phyloP scores from a whole-genome alignment of 1,284 basidiomycete genomes.

The Pseudozyma tsukubaensis region DNA sequence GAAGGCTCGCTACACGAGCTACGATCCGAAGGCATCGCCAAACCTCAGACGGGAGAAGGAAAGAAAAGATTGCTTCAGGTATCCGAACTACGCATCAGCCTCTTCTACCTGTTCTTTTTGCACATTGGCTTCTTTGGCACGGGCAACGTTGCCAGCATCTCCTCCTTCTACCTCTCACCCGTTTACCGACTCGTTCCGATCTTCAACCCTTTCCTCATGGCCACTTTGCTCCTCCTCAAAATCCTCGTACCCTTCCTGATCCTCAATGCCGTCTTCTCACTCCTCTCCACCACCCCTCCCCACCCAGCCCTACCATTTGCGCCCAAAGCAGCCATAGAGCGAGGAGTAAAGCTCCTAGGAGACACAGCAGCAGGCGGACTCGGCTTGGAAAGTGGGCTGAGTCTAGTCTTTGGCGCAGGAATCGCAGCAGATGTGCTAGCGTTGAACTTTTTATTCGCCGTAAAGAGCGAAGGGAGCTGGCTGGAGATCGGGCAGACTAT shows the following conservation, averaged over 20 bases:
- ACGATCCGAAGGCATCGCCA: background rate
- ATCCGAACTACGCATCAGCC: slow-evolving; percentile 79
- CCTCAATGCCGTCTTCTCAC: slow-evolving; percentile 76
- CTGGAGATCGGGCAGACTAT: slow-evolving; percentile 89
- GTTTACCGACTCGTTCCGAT: slow-evolving; percentile 88
- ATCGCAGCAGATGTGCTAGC: slow-evolving; percentile 70
- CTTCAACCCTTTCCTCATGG: slow-evolving; percentile 89
- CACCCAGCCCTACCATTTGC: background rate
- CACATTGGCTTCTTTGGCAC: slow-evolving; percentile 90
- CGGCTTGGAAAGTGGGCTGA: slow-evolving; percentile 38
- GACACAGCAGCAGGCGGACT: slow-evolving; percentile 51
- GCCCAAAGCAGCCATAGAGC: slow-evolving; percentile 18
- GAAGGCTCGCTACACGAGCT: slow-evolving; percentile 71
- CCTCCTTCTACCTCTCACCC: slow-evolving; percentile 87
- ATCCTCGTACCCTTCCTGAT: slow-evolving; percentile 71
- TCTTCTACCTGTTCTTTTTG: slow-evolving; percentile 87
- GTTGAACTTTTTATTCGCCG: slow-evolving; percentile 83
- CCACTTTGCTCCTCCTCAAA: slow-evolving; percentile 74
- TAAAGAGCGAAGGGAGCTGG: slow-evolving; percentile 87
- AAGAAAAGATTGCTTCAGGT: slow-evolving; percentile 71
- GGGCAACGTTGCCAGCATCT: slow-evolving; percentile 83
- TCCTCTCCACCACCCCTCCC: slow-evolving; percentile 22
- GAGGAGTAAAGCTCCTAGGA: slow-evolving; percentile 47
- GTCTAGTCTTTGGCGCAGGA: slow-evolving; percentile 57
- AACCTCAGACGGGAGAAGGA: background rate